Conservation (phyloP, 495 filamentous ascomycete species). For the Staphylotrichum longicolle region DNA sequence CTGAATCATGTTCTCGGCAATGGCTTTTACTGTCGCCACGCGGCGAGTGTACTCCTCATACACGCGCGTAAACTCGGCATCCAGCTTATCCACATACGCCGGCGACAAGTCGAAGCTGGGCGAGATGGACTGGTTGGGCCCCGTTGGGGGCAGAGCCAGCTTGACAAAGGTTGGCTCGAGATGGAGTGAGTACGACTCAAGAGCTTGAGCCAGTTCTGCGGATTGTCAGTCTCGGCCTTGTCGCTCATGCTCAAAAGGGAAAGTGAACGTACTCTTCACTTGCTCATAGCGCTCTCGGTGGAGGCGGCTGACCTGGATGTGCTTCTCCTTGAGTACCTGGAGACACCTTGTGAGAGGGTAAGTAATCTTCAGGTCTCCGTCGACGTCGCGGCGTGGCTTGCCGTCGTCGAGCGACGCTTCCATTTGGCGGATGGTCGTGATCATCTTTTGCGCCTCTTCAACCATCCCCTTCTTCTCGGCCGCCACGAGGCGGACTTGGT, state of each 20-base stretch:
- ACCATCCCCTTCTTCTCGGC: constrained; percentile 83
- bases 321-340: constrained; percentile 77
- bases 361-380: constrained; percentile 68
- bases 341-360: constrained; percentile 79
- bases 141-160: constrained; percentile 76
- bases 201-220: constrained; percentile 83
- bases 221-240: constrained; percentile 18
- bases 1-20: constrained; percentile 82
- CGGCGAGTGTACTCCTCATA: constrained; percentile 92
- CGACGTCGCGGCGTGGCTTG: constrained; percentile 57
- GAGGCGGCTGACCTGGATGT: constrained; percentile 69
- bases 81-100: constrained; percentile 79
- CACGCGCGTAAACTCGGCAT: constrained; percentile 86
- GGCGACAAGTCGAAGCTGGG: constrained; percentile 85
- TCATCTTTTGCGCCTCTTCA: constrained; percentile 81
- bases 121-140: constrained; percentile 69
- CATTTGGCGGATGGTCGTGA: constrained; percentile 87
- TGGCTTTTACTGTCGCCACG: constrained; percentile 65
- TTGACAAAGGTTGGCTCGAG: constrained; percentile 82
- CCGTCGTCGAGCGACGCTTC: constrained; percentile 80
- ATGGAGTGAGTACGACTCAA: constrained; percentile 92
- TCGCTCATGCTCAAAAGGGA: background rate
- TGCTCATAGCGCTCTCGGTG: constrained; percentile 90
- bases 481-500: constrained; percentile 75
- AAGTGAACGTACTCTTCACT: constrained; percentile 70